These are phyloP conservation scores for Psilocybe cubensis DNA, from an alignment of 768 basidiomycete genomes.

Conservation along the genomic window DNA sequence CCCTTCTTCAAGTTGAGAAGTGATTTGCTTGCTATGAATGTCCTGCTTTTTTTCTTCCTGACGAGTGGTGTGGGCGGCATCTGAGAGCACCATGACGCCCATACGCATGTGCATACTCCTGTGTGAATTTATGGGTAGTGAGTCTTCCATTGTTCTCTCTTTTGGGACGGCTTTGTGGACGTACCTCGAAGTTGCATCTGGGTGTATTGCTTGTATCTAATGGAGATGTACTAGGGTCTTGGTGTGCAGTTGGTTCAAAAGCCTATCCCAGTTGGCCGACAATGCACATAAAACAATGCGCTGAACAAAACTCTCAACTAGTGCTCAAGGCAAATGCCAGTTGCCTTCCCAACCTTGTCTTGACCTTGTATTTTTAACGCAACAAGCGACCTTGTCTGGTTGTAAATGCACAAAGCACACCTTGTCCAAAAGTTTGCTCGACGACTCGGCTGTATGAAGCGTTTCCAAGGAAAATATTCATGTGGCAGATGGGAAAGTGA, in stretches of 20 bases:
- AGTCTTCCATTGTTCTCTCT: conserved; percentile 11
- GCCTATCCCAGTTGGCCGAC: no score
- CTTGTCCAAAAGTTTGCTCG: neutral
- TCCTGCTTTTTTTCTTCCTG: neutral
- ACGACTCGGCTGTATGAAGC: neutral
- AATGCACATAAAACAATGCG: no score
- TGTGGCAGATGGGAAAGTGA: neutral
- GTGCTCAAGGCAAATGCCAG: neutral
- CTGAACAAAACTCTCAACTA: no score
- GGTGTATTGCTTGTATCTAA: neutral
- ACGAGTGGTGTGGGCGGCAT: neutral
- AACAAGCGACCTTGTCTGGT: neutral
- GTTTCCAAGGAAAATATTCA: neutral
- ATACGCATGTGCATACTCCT: neutral
- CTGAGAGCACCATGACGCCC: neutral
- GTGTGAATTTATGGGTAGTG: neutral
- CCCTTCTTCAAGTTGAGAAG: neutral
- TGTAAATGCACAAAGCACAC: neutral
- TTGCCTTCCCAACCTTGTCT: neutral
- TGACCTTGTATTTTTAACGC: neutral
- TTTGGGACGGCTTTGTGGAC: neutral
- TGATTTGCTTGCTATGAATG: neutral
- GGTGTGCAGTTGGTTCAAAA: no score
- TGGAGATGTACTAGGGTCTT: neutral
- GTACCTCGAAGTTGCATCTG: neutral